A percentile compares a stretch with the other conserved stretches of the same genome.
phyloP scores from a whole-genome alignment of 768 basidiomycete genomes.

The Lanmaoa rubissima region DNA sequence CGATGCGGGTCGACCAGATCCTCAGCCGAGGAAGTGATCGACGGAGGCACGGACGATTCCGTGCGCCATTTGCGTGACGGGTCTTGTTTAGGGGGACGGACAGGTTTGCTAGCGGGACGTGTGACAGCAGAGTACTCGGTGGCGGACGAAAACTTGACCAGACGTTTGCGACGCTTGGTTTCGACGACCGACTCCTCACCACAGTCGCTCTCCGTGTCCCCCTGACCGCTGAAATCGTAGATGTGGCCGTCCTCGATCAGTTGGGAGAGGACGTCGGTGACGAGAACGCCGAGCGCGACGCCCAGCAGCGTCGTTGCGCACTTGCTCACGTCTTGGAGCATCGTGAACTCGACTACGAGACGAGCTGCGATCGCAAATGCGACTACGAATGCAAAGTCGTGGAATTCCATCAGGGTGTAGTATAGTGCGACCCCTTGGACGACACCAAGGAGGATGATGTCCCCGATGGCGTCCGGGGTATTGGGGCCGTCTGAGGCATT shows the following conservation, averaged over 20 bases:
- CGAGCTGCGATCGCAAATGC: slow-evolving; percentile 58
- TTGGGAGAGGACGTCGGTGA: slow-evolving; percentile 69
- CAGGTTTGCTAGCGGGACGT: slow-evolving; percentile 17
- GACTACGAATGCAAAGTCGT: slow-evolving; percentile 53
- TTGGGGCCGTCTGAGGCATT: slow-evolving; percentile 35
- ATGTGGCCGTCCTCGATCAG: slow-evolving; percentile 52
- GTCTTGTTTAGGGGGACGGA: slow-evolving; percentile 29
- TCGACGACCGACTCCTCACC: slow-evolving; percentile 13
- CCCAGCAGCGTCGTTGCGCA: slow-evolving; percentile 63
- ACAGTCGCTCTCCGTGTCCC: slow-evolving; percentile 24
- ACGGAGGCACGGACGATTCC: slow-evolving; percentile 42
- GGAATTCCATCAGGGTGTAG: slow-evolving; percentile 55
- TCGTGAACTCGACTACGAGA: slow-evolving; percentile 61
- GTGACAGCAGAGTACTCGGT: slow-evolving; percentile 32
- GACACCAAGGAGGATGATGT: slow-evolving; percentile 65
- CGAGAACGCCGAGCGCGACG: slow-evolving; percentile 63
- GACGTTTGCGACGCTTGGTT: slow-evolving; percentile 36
- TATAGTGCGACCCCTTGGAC: slow-evolving; percentile 78
- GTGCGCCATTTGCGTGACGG: slow-evolving; percentile 33
- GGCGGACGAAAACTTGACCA: slow-evolving; percentile 46
- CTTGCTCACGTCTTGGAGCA: slow-evolving; percentile 51
- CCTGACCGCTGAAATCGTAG: slow-evolving; percentile 24
- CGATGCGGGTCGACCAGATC: slow-evolving; percentile 59
- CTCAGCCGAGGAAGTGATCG: slow-evolving; percentile 65
- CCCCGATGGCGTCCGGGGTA: slow-evolving; percentile 41